Evolutionary conservation across 1,139 yeast genomes (phyloP), one percentile per base, ranked within the genome.

Genomic region (Spathaspora sp.): DNA sequence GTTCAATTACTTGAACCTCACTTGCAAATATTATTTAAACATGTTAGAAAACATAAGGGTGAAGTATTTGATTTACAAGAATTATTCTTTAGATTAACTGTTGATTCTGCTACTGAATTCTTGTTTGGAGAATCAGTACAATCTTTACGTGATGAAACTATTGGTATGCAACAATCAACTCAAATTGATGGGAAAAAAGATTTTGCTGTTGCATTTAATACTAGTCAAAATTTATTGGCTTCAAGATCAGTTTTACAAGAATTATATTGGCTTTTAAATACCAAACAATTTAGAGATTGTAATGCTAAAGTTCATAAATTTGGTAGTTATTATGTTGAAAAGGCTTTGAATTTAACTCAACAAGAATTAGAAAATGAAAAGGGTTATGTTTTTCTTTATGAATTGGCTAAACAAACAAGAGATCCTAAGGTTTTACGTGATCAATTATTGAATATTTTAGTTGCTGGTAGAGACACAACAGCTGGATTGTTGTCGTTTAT

Each of bases 401-500:
- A 77, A 53, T 68, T 80, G 51, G 77, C 66, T 31, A 74, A 76
- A 55, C 75, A 75, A 52, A 77, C 83, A 1, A 67, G 74, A 47
- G 74, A 80, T 56, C 80, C 78, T 7, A 60, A 54, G 33, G 65
- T 72, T n/a, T 69, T 80, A 52, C 69, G 81, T 43, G 81, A 78
- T 54, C 82, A 79, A 58, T 67, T 76, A 36, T 63, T 80, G 53
- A 78, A 77, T 52, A 74, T 80, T 51, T 61, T 80, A 48, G 63
- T 79, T 24, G 84, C 84, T 23, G 83, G 82, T 16, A 67, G 84
- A 56, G 83, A 79, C 57, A 80, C 85, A 41, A 80, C 84, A 15
- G 84, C 84, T 1, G 77, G 80, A 2, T 63, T 78, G 40, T 69
- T 80, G 46, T 72, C 80, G 5, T 79, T 75, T 60, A 55, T 68